Base-by-base conservation (phyloP, 495 filamentous ascomycete species). In the Penicillium alfredii region DNA sequence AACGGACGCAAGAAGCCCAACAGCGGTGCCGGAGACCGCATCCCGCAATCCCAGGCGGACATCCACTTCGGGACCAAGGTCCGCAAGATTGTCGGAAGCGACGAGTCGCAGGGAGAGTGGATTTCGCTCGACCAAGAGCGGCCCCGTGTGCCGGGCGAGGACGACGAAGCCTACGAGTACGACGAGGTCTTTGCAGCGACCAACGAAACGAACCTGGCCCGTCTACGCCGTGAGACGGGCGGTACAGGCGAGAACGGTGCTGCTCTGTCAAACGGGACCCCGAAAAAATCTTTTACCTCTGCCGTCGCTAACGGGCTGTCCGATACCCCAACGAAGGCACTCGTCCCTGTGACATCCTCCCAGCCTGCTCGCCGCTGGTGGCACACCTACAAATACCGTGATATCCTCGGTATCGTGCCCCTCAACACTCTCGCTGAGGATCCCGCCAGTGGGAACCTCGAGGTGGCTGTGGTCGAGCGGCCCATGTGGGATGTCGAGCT, bases 331-430 rank as follows among this genome's bases (percentile, higher is more conserved):
- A 56, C 53, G 25, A 51, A 61, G 35, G 31, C 58, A 12, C 52
- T 51, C 6, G 40, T 35, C 10, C 44, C 39, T 23, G 45, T 51
- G 9, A 20, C 33, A 15, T 41, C 47, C 16, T 42, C 51, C 25
- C 51, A 60, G 33, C 37, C 50, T 20, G 23, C 51, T 6, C 63
- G 65, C 12, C 61, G 61, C 4, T 71, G 65, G 64, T 97, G 88
- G 88, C 76, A 74, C 45, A 90, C 88, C 6, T 86, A 83, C 61
- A 89, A 92, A 54, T 99, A 95, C 56, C 71, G 88, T 38, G 84
- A 88, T 6, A 87, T 99, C 41, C 61, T 99, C 46, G 92, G 89
- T 4, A 82, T 97, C 18, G 82, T 90, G 9, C 79, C 82, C 11
- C 61, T 98, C 15, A 58, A 66, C 42, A 39, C 35, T 10, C 22